phyloP scores from a whole-genome alignment of 2,329 filamentous ascomycete genomes.

The Aspergillus phoenicis region DNA sequence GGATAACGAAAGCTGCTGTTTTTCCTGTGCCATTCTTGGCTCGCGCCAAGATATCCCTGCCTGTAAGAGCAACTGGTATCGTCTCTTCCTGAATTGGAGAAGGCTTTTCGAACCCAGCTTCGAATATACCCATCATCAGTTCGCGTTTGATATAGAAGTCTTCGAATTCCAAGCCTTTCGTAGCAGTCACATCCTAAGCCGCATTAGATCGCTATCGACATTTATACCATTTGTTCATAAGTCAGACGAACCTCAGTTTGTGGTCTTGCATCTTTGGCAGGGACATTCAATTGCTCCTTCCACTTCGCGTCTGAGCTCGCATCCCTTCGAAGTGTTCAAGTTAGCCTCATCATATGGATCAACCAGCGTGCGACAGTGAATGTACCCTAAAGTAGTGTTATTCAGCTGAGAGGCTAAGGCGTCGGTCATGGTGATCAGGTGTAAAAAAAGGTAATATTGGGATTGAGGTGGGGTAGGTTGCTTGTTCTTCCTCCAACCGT shows the following conservation, averaged over 20 bases:
- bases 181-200: conserved; percentile 89
- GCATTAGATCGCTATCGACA: conserved; percentile 21
- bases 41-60: conserved; percentile 90
- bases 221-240: neutral
- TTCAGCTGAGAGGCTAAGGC: conserved; percentile 49
- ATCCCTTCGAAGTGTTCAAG: conserved; percentile 35
- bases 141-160: conserved; percentile 94
- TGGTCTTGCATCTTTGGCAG: conserved; percentile 51
- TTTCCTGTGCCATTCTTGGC: conserved; percentile 99
- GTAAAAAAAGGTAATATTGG: conserved; percentile 10
- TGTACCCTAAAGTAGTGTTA: conserved; percentile 48
- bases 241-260: conserved; percentile 51
- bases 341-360: conserved; percentile 13
- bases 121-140: conserved; percentile 98
- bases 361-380: conserved; percentile 3
- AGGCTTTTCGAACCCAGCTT: conserved; percentile 97
- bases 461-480: neutral
- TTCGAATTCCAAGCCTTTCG: conserved; percentile 96
- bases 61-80: conserved; percentile 92
- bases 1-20: conserved; percentile 96
- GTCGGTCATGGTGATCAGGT: conserved; percentile 43
- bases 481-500: neutral
- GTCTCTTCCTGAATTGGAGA: conserved; percentile 99
- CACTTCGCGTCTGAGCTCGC: conserved; percentile 44
- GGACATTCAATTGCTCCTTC: conserved; percentile 50